These are phyloP conservation scores for Erodium maritimum DNA, from an alignment of 345 rosid genomes.

Conservation along the genomic window DNA sequence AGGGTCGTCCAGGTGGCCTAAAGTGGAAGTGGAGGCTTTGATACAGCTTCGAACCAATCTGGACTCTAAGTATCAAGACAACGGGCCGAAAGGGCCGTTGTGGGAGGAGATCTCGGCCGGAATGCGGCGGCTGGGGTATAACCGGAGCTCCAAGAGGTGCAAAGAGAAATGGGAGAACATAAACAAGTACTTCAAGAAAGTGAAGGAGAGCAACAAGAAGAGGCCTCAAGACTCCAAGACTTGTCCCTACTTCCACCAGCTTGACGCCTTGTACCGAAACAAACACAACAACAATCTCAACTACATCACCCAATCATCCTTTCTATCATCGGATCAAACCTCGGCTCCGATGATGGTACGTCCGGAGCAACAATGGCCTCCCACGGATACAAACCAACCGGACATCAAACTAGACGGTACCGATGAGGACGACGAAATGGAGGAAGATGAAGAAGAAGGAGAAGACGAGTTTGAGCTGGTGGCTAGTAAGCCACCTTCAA, in stretches of 20 bases:
- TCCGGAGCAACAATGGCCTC: slow-evolving; percentile 11
- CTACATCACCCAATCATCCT: too few species aligned
- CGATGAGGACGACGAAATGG: slow-evolving; percentile 13
- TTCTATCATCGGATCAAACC: too few species aligned
- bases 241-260: slow-evolving; percentile 69
- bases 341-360: slow-evolving; percentile 4
- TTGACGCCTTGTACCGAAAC: slow-evolving; percentile 24
- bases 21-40: slow-evolving; percentile 62
- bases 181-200: slow-evolving; percentile 91
- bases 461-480: slow-evolving; percentile 28
- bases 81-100: slow-evolving; percentile 61
- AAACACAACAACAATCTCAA: slow-evolving; percentile 7
- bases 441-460: slow-evolving; percentile 20
- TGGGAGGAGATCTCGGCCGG: slow-evolving; percentile 80
- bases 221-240: slow-evolving; percentile 70
- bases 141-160: slow-evolving; percentile 71
- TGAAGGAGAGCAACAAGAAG: slow-evolving; percentile 62
- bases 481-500: slow-evolving; percentile 15
- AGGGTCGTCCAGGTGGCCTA: slow-evolving; percentile 81
- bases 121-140: slow-evolving; percentile 59
- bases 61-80: slow-evolving; percentile 49
- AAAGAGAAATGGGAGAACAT: slow-evolving; percentile 98
- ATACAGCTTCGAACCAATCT: slow-evolving; percentile 47
- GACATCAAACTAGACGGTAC: slow-evolving; percentile 15
- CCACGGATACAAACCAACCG: neutral